Percentiles rank a stretch among this genome's conserved stretches.
These are phyloP conservation scores for Rhizodiscina lignyota DNA, from an alignment of 495 filamentous ascomycete species.

Conservation along the genomic window DNA sequence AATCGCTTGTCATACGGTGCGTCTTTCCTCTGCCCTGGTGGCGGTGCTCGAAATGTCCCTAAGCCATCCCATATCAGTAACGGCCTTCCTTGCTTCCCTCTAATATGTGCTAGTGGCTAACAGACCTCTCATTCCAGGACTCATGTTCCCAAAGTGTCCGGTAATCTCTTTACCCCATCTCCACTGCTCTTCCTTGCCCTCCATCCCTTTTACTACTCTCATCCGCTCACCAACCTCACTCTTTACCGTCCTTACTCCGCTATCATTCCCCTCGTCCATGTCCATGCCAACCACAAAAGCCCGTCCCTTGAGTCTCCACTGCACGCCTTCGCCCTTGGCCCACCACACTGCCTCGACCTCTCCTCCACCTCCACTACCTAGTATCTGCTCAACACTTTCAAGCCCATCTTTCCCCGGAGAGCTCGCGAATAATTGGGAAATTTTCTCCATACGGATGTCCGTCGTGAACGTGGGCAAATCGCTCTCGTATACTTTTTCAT, in stretches of 20 bases:
- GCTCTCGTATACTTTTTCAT: constrained; percentile 50
- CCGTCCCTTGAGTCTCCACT: constrained; percentile 70
- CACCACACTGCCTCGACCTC: constrained; percentile 74
- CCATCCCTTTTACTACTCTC: constrained; percentile 20
- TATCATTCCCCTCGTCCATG: constrained; percentile 23
- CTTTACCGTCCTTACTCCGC: constrained; percentile 14
- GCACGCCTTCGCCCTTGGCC: constrained; percentile 48
- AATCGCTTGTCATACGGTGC: constrained; percentile 30
- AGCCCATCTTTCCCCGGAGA: constrained; percentile 10
- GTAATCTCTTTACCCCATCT: constrained; percentile 59
- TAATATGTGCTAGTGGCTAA: too few species aligned
- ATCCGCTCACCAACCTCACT: constrained; percentile 27
- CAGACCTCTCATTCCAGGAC: constrained; percentile 37
- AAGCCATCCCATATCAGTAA: not conserved
- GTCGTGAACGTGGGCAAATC: constrained; percentile 75
- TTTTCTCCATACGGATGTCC: constrained; percentile 74
- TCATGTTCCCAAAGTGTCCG: constrained; percentile 75
- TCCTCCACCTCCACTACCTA: constrained; percentile 44
- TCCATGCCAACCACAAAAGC: constrained; percentile 42
- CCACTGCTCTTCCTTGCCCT: constrained; percentile 19
- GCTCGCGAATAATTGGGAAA: constrained; percentile 42
- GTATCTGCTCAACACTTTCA: constrained; percentile 16
- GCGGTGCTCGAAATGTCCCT: constrained; percentile 61
- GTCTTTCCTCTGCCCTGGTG: constrained; percentile 46
- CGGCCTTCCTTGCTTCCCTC: too few species aligned